Base-by-base conservation (phyloP, 2,329 filamentous ascomycete species). In the Colletotrichum coccodes region DNA sequence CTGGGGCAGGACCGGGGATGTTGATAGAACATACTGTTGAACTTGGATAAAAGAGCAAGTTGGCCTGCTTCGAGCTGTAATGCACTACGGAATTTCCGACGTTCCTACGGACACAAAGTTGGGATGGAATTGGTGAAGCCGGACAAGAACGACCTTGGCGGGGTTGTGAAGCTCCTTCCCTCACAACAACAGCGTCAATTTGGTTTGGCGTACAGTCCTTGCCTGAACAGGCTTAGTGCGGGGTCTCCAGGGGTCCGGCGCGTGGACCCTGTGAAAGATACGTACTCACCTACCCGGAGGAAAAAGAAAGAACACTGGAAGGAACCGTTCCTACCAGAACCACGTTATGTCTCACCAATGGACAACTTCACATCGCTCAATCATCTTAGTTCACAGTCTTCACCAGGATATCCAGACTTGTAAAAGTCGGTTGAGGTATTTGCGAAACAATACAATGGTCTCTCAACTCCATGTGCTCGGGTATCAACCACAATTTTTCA, bases 111-210 rank as follows among this genome's bases (percentile, higher is more conserved):
- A 42, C 47, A 68, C 50, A 28, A 23, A 44, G 32, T 38, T 59
- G 53, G 46, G 60, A 59, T 64, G 60, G 46, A 64, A 44, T 50
- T 57, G 47, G 38, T 26, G 65, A 59, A 68, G 59, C 59, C 60
- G 28, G 54, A 47, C 30, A 64, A 34, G 23, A 23, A 16, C 28
- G 11, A 50, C 16, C 49, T 59, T 66, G 66, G 61, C 54, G 66
- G 66, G 66, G 49, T 68, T 58, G 49, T 50, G 62, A 69, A 69
- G 66, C 62, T 69, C 49, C n/a, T 44, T 44, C 21, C n/a, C 40
- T 23, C 59, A 47, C 53, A 59, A 36, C 44, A 58, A 58, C 21
- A 21, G 38, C 21, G 32, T 49, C 60, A 68, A 69, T 60, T 69
- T 69, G 66, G 61, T 9, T 44, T 49, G 40, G 30, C 47, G 42